phyloP scores from a whole-genome alignment of 345 rosid genomes.

The Moricandia arvensis region DNA sequence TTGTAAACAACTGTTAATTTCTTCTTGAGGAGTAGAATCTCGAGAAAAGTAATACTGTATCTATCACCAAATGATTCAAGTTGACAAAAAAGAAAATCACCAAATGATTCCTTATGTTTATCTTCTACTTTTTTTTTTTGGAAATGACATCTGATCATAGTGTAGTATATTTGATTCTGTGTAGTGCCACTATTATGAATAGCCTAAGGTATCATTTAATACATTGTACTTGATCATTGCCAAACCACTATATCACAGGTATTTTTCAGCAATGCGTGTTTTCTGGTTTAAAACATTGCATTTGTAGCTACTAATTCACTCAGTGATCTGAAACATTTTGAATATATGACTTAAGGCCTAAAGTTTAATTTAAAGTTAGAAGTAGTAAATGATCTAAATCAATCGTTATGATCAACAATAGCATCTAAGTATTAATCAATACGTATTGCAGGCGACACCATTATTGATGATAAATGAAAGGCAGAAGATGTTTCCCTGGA shows the following conservation, averaged over 20 bases:
- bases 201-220: slow-evolving; percentile 11
- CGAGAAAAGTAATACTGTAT: not conserved
- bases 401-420: not conserved
- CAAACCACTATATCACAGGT: not conserved
- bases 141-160: slow-evolving; percentile 26
- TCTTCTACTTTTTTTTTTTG: slow-evolving; percentile 16
- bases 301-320: not conserved
- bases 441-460: slow-evolving; percentile 3
- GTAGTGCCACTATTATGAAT: slow-evolving; percentile 5
- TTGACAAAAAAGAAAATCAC: too few species aligned
- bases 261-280: slow-evolving; percentile 1
- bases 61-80: too few species aligned
- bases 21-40: not conserved
- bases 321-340: not conserved
- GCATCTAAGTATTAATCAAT: not conserved
- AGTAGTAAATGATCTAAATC: not conserved
- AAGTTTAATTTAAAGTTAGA: not conserved
- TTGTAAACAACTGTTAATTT: not conserved
- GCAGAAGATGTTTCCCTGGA: slow-evolving; percentile 15
- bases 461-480: not conserved
- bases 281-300: slow-evolving; percentile 13
- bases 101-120: slow-evolving; percentile 28
- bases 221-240: slow-evolving; percentile 14
- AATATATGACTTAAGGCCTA: too few species aligned
- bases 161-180: slow-evolving; percentile 14